Base-by-base conservation (phyloP, 148 eudicot genomes). In the Camellia japonica region DNA sequence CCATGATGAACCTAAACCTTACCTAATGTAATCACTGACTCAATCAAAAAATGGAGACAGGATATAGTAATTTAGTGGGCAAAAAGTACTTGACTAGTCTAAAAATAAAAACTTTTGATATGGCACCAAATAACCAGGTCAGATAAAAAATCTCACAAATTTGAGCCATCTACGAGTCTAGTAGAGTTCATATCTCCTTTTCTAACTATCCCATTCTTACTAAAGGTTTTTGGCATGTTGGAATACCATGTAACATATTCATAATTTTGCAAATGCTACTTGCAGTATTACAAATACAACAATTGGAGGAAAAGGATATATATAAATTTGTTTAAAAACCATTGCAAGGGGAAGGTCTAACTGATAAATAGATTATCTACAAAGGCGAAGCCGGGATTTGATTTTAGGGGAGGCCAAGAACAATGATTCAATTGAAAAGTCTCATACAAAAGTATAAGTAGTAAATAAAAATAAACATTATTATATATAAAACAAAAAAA, bases 1-100 rank as follows among this genome's bases (percentile, higher is more conserved):
- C 61, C 75, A 52, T 72, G 75, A 23, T 71, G 13, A 16, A 71
- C 20, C 42, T 71, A 23, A 70, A n/a, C 55, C 55, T 70, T 9
- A 55, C 38, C 55, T 44, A 70, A 70, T 70, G 30, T 47, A 46
- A 70, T 70, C 9, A n/a, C 8, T 42, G 30, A 18, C 55, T 46
- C 55, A 70, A 70, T 18, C 73, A 70, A 70, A 67, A 70, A 18
- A 4, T 14, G 7, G 16, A 46, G 30, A 46, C 52, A 7, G 8
- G 52, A n/a, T n/a, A 70, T 46, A 18, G 19, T 46, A 46, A 47
- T 6, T 41, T 46, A 70, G 20, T 0, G 13, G 73, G 54, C 30
- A 69, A 69, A 10, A 69, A 43, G 15, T 44, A 51, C 73, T 44
- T 43, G 54, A 69, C 23, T 44, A 46, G 73, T 43, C 73, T n/a